phyloP scores from a whole-genome alignment of 768 basidiomycete genomes.

The Obba rivulosa region DNA sequence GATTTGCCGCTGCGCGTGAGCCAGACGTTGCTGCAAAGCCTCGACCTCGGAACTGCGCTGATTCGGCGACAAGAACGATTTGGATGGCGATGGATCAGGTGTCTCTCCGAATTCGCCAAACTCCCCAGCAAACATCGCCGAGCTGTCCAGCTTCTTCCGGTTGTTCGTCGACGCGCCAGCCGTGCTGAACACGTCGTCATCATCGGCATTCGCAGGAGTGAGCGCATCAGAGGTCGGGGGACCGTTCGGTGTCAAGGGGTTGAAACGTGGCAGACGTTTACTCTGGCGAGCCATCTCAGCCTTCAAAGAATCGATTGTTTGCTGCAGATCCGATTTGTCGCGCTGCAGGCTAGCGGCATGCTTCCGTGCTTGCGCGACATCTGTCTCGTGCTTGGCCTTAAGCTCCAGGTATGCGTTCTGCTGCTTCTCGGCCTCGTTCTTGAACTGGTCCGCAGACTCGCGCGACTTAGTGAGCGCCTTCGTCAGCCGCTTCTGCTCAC shows the following conservation, averaged over 20 bases:
- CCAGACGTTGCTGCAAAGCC: conserved; percentile 71
- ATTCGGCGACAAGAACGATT: conserved; percentile 63
- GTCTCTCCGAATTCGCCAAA: conserved; percentile 34
- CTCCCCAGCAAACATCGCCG: conserved; percentile 40
- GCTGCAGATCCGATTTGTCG: conserved; percentile 90
- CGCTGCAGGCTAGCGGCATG: conserved; percentile 81
- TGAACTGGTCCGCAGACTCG: conserved; percentile 77
- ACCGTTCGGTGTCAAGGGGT: conserved; percentile 68
- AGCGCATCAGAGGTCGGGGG: conserved; percentile 24
- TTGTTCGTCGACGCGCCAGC: conserved; percentile 58
- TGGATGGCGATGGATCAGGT: conserved; percentile 58
- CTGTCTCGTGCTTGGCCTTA: conserved; percentile 90
- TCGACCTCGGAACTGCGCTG: conserved; percentile 81
- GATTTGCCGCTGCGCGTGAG: conserved; percentile 85
- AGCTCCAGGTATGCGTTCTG: conserved; percentile 60
- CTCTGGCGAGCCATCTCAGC: conserved; percentile 64
- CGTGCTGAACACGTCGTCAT: conserved; percentile 63
- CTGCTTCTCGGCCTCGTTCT: conserved; percentile 79
- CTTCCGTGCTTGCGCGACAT: conserved; percentile 87
- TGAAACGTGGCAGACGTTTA: conserved; percentile 56
- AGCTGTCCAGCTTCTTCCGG: conserved; percentile 51
- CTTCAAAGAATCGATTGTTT: conserved; percentile 71
- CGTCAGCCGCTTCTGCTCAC: conserved; percentile 77
- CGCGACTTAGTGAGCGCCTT: conserved; percentile 68
- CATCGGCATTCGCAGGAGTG: conserved; percentile 53